Conservation (phyloP, 192 early-diverging fungal species). For the Pecoramyces ruminantium region DNA sequence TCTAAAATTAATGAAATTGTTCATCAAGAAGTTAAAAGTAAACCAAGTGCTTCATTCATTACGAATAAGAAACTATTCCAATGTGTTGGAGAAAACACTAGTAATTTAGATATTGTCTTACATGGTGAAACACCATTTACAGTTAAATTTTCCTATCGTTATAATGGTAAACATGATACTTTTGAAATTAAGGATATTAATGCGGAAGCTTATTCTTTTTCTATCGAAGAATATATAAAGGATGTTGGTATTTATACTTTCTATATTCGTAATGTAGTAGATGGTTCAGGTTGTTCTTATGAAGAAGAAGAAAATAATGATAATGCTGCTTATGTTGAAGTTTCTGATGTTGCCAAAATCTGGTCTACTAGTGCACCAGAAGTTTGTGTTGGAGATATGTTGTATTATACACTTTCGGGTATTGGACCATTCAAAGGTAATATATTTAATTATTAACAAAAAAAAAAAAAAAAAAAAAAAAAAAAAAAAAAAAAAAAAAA, state of each 20-base stretch:
- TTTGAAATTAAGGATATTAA: background rate
- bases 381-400: constrained; percentile 49
- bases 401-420: constrained; percentile 46
- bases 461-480: too few relatives aligned
- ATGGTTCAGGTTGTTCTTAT: background rate
- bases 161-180: background rate
- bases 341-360: constrained; percentile 27
- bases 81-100: background rate
- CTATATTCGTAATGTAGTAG: background rate
- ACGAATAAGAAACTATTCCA: background rate
- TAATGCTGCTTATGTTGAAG: constrained; percentile 7
- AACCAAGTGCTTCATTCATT: background rate
- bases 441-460: too few relatives aligned
- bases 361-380: constrained; percentile 4
- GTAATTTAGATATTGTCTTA: background rate
- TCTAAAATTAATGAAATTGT: background rate
- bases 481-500: too few relatives aligned
- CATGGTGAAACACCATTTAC: background rate
- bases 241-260: background rate
- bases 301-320: background rate
- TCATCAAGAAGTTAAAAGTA: background rate
- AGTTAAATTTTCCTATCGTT: background rate
- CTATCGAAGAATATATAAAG: background rate
- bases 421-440: constrained; percentile 41
- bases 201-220: background rate